Percentiles rank a stretch among this genome's conserved stretches.
phyloP scores from a whole-genome alignment of 148 eudicot species.

The Spergularia bocconei region DNA sequence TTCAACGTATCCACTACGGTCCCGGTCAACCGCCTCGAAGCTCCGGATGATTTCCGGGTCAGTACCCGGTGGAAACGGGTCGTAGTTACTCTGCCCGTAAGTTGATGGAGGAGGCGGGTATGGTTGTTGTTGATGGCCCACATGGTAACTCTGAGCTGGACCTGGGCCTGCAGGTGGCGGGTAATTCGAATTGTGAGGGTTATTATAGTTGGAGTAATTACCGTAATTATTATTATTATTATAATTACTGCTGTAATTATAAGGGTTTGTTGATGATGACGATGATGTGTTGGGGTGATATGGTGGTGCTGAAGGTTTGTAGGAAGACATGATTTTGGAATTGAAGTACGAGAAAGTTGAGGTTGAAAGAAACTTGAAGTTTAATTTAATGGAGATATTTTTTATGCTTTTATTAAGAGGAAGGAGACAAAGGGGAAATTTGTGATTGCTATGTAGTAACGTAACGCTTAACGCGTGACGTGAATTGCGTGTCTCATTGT shows the following conservation, averaged over 20 bases:
- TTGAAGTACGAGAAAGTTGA: too few relatives aligned
- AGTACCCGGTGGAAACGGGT: conserved; percentile 58
- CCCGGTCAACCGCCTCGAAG: conserved; percentile 71
- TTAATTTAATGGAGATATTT: too few relatives aligned
- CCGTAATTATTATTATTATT: neutral
- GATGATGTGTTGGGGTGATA: conserved; percentile 29
- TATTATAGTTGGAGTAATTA: neutral
- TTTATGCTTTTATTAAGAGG: too few relatives aligned
- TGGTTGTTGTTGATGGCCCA: conserved; percentile 7
- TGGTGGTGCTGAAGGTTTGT: conserved; percentile 59
- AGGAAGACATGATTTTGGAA: conserved; percentile 18
- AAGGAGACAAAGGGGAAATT: too few relatives aligned
- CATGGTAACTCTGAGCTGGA: conserved; percentile 20
- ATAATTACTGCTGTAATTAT: neutral
- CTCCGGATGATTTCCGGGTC: conserved; percentile 71
- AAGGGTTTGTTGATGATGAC: neutral
- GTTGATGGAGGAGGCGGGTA: conserved; percentile 11
- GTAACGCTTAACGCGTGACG: too few relatives aligned
- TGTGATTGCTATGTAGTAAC: too few relatives aligned
- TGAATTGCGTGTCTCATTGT: too few relatives aligned
- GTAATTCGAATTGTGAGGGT: conserved; percentile 9
- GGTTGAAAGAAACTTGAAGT: too few relatives aligned
- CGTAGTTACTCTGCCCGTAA: conserved; percentile 22
- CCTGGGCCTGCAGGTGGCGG: neutral
- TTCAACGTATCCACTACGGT: conserved; percentile 67